These are phyloP conservation scores for Platanus orientalis DNA, from an alignment of 164 flowering plant species.

Conservation along the genomic window DNA sequence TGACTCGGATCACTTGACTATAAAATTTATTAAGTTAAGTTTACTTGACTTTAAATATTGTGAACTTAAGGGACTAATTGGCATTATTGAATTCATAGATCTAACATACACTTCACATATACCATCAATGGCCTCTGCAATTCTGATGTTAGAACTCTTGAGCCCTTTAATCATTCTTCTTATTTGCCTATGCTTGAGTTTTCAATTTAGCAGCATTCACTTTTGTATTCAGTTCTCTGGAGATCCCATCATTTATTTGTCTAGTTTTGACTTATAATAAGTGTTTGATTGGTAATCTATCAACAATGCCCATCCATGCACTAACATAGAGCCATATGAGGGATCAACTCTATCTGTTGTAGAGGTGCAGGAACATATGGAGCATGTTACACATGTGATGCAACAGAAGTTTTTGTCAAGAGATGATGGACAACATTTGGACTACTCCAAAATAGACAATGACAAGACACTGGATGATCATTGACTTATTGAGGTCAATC, in stretches of 20 bases:
- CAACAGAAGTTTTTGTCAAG: slow-evolving; percentile 87
- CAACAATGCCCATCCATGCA: slow-evolving; percentile 11
- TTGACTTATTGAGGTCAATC: slow-evolving; percentile 75
- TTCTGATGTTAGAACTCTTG: too few relatives aligned
- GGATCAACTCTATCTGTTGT: slow-evolving; percentile 40
- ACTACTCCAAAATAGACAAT: slow-evolving; percentile 79
- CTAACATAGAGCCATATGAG: slow-evolving; percentile 11
- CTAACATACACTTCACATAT: too few relatives aligned
- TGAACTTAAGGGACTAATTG: too few relatives aligned
- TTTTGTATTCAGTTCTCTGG: background rate
- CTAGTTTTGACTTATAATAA: slow-evolving; percentile 21
- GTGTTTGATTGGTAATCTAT: slow-evolving; percentile 2
- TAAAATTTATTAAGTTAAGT: too few relatives aligned
- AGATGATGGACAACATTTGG: slow-evolving; percentile 72
- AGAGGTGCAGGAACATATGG: slow-evolving; percentile 82
- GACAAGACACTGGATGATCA: slow-evolving; percentile 87
- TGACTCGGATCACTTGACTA: too few relatives aligned
- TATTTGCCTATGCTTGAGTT: too few relatives aligned
- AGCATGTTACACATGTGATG: slow-evolving; percentile 79
- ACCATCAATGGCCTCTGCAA: too few relatives aligned
- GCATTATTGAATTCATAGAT: too few relatives aligned
- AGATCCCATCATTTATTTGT: background rate
- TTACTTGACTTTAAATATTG: too few relatives aligned
- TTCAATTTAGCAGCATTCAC: too few relatives aligned
- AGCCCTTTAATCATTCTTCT: too few relatives aligned